phyloP scores from a whole-genome alignment of 257 asterid genomes.

The Capsicum chinense region DNA sequence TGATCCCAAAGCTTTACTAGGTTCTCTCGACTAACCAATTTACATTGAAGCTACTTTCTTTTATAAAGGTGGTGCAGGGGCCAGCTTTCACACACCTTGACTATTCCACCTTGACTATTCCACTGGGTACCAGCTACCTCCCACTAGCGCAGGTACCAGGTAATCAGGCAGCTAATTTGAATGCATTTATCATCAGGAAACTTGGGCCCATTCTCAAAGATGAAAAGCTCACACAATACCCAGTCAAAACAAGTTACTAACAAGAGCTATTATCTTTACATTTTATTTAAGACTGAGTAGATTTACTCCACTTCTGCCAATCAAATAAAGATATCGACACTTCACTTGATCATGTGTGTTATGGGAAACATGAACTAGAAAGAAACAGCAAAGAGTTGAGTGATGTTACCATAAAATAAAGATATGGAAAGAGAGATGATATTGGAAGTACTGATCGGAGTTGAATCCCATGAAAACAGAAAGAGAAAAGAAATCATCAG shows the following conservation, averaged over 20 bases:
- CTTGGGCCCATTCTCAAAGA: background rate
- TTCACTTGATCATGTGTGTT: background rate
- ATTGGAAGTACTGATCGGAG: slow-evolving; percentile 65
- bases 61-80: too few species aligned
- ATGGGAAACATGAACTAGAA: background rate
- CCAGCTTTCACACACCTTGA: too few species aligned
- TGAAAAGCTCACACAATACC: background rate
- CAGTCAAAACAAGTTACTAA: background rate
- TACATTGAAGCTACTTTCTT: too few species aligned
- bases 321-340: background rate
- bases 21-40: background rate
- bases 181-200: background rate
- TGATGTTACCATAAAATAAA: slow-evolving; percentile 70
- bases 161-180: background rate
- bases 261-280: background rate
- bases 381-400: background rate
- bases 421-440: slow-evolving; percentile 75
- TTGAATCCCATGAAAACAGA: slow-evolving; percentile 30
- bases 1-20: background rate
- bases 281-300: too few species aligned
- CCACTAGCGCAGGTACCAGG: too few species aligned
- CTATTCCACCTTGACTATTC: too few species aligned
- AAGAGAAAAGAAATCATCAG: too few species aligned
- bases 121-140: too few species aligned
- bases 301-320: background rate